Evolutionary conservation across 148 eudicot genomes (phyloP), one percentile per base, ranked within the genome.

Genomic region (Rhododendron griersonianum): DNA sequence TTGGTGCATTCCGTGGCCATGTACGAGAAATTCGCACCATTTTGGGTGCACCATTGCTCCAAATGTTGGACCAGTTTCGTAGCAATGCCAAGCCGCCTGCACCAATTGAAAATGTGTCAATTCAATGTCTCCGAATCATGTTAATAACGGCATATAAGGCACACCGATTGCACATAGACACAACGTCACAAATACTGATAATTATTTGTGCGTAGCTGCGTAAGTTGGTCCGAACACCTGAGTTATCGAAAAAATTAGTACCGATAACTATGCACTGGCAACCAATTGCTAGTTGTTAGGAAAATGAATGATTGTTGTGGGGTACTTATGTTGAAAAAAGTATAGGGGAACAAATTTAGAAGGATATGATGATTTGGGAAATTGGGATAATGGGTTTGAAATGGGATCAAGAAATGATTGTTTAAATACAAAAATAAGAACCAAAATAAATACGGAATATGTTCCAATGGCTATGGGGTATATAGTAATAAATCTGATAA

Each of bases 1-100:
- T 96, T 96, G 81, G 81, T 87, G 81, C 92, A 90, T 45, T 95
- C 99, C 1, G 99, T 96, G 67, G 98, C 98, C 97, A 96, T 94
- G 84, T 96, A 96, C 2, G 93, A 92, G 79, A 92, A 95, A 1
- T 90, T 88, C 18, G 96, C 98, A 15, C 92, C 99, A 14, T 92
- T 92, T 65, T 89, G 23, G 77, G 69, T 90, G 86, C 96, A 89
- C 98, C 99, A 95, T 79, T 91, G 91, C 87, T 95, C 99, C 59
- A 92, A 63, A 82, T 80, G 85, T 11, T 84, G 84, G 11, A 96
- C 92, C 44, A 95, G 88, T 82, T 89, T 93, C 67, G 92, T 89
- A 4, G 90, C 98, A 44, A 95, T 89, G 5, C 96, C 95, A 44
- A 94, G 92, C 86, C 91, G 87, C 87, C 98, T 95, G 90, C 73